Conservation (phyloP, 345 rosid species). For the Cardamine resedifolia region DNA sequence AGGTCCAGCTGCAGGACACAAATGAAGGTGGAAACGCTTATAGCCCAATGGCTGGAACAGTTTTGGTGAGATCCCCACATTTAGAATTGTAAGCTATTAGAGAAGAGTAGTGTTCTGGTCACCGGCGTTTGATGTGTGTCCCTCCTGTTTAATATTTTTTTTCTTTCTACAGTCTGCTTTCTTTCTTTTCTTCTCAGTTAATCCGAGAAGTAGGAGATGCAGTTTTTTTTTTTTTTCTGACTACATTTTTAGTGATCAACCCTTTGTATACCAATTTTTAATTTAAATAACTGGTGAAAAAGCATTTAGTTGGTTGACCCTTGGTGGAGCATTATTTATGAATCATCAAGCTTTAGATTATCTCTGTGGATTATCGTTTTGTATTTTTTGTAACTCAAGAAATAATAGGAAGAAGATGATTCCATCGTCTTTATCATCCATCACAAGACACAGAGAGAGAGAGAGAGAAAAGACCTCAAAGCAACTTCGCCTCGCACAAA, state of each 20-base stretch:
- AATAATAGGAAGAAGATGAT: too few species aligned
- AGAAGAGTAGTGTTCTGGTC: constrained; percentile 29
- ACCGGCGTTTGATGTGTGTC: constrained; percentile 18
- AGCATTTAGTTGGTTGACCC: constrained; percentile 25
- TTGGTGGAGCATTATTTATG: too few species aligned
- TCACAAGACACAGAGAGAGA: too few species aligned
- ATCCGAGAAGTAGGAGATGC: constrained; percentile 32
- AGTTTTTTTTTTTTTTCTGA: constrained; percentile 10
- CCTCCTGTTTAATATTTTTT: constrained; percentile 18
- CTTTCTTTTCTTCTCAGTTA: constrained; percentile 27
- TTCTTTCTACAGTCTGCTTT: constrained; percentile 18
- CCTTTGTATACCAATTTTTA: constrained; percentile 32
- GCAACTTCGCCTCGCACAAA: constrained; percentile 23
- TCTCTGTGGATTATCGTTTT: too few species aligned
- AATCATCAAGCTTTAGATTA: too few species aligned
- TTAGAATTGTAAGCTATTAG: constrained; percentile 38
- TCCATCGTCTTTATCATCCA: too few species aligned
- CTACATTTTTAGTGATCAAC: constrained; percentile 16
- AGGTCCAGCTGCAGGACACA: constrained; percentile 40
- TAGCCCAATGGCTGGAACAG: constrained; percentile 39
- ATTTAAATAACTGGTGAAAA: constrained; percentile 29
- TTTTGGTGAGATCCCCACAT: constrained; percentile 35
- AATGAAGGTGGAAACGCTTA: constrained; percentile 25
- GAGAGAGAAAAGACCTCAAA: constrained; percentile 13
- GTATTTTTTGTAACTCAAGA: too few species aligned